Percentiles rank a stretch among this genome's conserved stretches.
Conservation (phyloP, 176 grass and related monocot genomes). For the Lolium rigidum region DNA sequence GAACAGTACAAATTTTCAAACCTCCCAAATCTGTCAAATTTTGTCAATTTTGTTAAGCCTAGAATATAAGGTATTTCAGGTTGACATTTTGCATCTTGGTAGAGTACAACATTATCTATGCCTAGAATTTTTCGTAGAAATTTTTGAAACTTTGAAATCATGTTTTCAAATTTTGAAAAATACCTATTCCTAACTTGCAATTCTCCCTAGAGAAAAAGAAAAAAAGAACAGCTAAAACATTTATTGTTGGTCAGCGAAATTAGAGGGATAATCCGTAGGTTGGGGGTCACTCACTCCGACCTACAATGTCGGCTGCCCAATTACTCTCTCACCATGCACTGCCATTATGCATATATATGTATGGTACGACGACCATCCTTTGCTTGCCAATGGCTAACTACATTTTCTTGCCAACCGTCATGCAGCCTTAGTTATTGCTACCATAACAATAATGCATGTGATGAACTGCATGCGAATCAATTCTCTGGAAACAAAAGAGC, state of each 20-base stretch:
- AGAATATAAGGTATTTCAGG: too few species aligned
- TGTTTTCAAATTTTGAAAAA: too few species aligned
- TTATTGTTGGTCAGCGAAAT: constrained; percentile 54
- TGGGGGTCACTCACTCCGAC: constrained; percentile 40
- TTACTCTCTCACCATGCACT: constrained; percentile 31
- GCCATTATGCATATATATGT: constrained; percentile 38
- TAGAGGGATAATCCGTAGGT: constrained; percentile 45
- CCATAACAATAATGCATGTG: constrained; percentile 44
- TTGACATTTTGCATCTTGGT: too few species aligned
- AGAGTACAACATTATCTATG: too few species aligned
- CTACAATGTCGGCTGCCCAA: constrained; percentile 55
- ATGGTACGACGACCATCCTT: constrained; percentile 10
- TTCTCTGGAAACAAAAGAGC: constrained; percentile 17
- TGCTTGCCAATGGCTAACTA: constrained; percentile 21
- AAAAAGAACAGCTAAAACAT: constrained; percentile 13
- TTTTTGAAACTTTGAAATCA: too few species aligned
- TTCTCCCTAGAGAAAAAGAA: background rate
- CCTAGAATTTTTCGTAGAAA: too few species aligned
- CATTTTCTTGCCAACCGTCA: constrained; percentile 32
- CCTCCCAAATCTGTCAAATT: too few species aligned
- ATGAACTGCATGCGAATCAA: constrained; percentile 26
- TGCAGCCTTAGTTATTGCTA: constrained; percentile 35
- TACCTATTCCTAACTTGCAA: background rate
- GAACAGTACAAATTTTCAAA: too few species aligned
- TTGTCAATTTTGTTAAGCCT: too few species aligned